phyloP scores from a whole-genome alignment of 2,329 filamentous ascomycete genomes.

The Alternaria angustiovoidea region DNA sequence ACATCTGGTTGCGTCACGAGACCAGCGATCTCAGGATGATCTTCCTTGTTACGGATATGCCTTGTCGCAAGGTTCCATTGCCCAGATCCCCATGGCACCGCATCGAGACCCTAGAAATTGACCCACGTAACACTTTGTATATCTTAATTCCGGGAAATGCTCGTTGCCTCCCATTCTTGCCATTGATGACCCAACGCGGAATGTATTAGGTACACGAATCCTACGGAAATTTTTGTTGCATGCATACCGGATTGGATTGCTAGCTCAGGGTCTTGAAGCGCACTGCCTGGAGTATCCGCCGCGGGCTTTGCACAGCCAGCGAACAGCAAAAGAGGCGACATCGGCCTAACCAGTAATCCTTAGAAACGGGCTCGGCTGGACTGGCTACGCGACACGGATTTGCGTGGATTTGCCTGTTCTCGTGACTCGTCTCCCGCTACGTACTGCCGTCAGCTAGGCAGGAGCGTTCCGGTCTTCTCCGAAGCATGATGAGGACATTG shows the following conservation, averaged over 20 bases:
- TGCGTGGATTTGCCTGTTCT: conserved; percentile 35
- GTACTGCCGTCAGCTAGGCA: conserved; percentile 26
- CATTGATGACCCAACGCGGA: conserved; percentile 14
- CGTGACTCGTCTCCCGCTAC: conserved; percentile 44
- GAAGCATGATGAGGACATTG: conserved; percentile 25
- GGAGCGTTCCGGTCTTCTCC: conserved; percentile 39
- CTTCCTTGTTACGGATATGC: not conserved
- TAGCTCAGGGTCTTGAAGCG: conserved; percentile 16
- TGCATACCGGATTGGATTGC: conserved; percentile 19
- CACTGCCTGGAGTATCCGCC: conserved; percentile 41
- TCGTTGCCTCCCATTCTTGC: conserved; percentile 23
- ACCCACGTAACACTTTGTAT: conserved; percentile 3
- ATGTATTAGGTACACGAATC: conserved; percentile 30
- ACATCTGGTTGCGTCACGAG: not conserved
- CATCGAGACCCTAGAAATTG: conserved; percentile 23
- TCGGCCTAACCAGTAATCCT: conserved; percentile 37
- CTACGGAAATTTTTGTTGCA: conserved; percentile 8
- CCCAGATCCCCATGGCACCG: not conserved
- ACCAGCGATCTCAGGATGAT: conserved; percentile 1
- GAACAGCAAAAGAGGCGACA: conserved; percentile 39
- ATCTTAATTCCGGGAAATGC: conserved; percentile 18
- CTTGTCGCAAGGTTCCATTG: not conserved
- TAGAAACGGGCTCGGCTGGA: conserved; percentile 13
- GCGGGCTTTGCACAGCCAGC: conserved; percentile 16
- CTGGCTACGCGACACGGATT: conserved; percentile 29